A percentile compares a stretch with the other conserved stretches of the same genome.
phyloP scores from a whole-genome alignment of 148 eudicot genomes.

The Chenopodium berlandieri region DNA sequence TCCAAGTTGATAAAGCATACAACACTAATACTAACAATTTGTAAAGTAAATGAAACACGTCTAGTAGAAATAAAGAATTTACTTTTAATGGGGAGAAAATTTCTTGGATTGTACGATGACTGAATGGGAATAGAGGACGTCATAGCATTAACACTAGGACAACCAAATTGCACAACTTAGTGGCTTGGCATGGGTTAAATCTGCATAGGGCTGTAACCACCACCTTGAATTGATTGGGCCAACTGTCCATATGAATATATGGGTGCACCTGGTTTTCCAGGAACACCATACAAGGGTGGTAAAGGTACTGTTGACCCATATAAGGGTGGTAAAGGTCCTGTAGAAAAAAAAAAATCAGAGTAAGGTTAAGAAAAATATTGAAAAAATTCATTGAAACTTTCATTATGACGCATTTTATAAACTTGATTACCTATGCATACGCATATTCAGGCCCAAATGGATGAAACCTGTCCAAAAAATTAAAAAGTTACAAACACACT shows the following conservation, averaged over 20 bases:
- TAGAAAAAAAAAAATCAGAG: constrained; percentile 12
- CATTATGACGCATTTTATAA: too few species aligned
- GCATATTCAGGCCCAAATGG: too few species aligned
- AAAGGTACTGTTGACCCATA: constrained; percentile 77
- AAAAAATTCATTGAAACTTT: neutral
- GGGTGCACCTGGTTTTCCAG: constrained; percentile 68
- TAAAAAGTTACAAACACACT: too few species aligned
- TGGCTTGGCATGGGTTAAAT: constrained; percentile 71
- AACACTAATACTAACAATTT: neutral
- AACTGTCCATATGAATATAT: constrained; percentile 75
- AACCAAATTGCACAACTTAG: constrained; percentile 69
- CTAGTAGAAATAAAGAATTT: constrained; percentile 25
- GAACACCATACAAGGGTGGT: constrained; percentile 72
- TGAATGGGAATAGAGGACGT: constrained; percentile 70
- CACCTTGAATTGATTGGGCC: constrained; percentile 60
- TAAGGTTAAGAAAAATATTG: neutral
- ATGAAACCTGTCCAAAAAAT: too few species aligned
- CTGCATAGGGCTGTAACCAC: constrained; percentile 61
- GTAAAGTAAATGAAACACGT: neutral
- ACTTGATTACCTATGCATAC: too few species aligned
- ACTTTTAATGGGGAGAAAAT: constrained; percentile 34
- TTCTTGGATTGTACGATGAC: constrained; percentile 70
- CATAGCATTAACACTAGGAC: constrained; percentile 59
- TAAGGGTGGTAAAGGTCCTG: constrained; percentile 89
- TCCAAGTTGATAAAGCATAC: neutral